Base-by-base conservation (phyloP, 202 grass and related monocot genomes). In the Eragrostis tef region DNA sequence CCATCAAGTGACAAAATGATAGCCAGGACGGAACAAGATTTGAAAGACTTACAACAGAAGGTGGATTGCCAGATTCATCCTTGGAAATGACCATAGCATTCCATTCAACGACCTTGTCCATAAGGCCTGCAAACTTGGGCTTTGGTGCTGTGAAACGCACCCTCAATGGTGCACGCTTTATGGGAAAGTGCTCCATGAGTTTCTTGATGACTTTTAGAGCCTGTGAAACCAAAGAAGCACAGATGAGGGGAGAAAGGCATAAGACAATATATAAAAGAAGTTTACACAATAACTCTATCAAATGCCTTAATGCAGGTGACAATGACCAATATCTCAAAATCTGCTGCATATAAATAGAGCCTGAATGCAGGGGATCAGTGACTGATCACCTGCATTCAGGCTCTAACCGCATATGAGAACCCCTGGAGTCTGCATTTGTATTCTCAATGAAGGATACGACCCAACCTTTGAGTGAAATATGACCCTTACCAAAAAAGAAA, bases 131-230 rank as follows among this genome's bases (percentile, higher is more conserved):
- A 82, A 93, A 87, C 44, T 83, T 86, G 39, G 83, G 75, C 84
- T 93, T 88, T 11, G 95, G 88, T 60, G 88, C 85, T 85, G 87
- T 86, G 70, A 98, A 88, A 26, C 92, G 65, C 24, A 91, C 89
- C 49, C 87, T 89, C 83, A 98, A 78, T 65, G 92, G 95, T 52
- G 92, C 89, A 71, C 92, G 89, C 80, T 91, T 94, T 85, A 98
- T 91, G 69, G 88, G 82, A 12, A 89, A 98, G 26, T 86, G 73
- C 73, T 98, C 93, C 21, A 84, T 84, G 1, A 98, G 84, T 70
- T 94, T 94, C 74, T 93, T 88, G 67, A 98, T 98, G 82, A 94
- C 78, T 80, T 82, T 91, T 59, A 98, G 79, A 74, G 92, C 90
- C 95, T 94, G 60, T 12, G 62, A 74, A 64, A 70, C 17, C 25